Evolutionary conservation across 2,329 filamentous ascomycete species (phyloP).

Genomic region (Pseudogymnoascus verrucosus): DNA sequence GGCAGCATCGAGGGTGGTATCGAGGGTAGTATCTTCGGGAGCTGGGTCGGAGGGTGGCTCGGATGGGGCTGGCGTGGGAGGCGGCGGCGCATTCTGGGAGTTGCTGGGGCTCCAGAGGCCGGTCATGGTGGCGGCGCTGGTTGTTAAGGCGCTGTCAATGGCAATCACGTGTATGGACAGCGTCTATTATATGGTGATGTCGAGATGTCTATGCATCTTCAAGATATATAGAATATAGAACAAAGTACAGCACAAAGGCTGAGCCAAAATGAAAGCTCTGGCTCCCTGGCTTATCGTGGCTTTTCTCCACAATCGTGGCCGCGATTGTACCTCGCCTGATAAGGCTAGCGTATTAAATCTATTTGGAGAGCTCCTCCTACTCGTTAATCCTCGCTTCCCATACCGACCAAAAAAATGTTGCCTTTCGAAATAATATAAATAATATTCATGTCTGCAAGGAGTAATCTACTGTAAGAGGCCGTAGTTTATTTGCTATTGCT

Average conservation of each 20-base stretch:
- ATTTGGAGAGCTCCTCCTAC: conserved; percentile 2
- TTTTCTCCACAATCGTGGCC: conserved; percentile 9
- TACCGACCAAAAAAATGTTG: background rate
- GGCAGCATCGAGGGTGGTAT: background rate
- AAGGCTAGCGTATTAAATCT: background rate
- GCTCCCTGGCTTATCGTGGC: conserved; percentile 4
- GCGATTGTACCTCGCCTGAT: conserved; percentile 8
- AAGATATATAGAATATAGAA: background rate
- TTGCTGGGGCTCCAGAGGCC: conserved; percentile 22
- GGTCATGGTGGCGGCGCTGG: conserved; percentile 17
- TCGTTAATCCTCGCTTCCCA: background rate
- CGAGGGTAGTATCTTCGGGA: background rate
- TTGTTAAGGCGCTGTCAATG: background rate
- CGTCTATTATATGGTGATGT: background rate
- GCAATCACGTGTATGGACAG: background rate
- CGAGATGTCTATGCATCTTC: background rate
- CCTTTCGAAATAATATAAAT: background rate
- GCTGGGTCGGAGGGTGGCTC: background rate
- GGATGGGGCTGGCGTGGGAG: conserved; percentile 8
- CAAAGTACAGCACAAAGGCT: background rate
- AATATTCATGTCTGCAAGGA: background rate
- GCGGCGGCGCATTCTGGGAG: conserved; percentile 1
- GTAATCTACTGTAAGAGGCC: background rate
- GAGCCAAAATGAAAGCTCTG: background rate
- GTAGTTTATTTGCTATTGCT: background rate